These are phyloP conservation scores for Mytilinidion resinicola DNA, from an alignment of 495 filamentous ascomycete genomes.

Conservation along the genomic window DNA sequence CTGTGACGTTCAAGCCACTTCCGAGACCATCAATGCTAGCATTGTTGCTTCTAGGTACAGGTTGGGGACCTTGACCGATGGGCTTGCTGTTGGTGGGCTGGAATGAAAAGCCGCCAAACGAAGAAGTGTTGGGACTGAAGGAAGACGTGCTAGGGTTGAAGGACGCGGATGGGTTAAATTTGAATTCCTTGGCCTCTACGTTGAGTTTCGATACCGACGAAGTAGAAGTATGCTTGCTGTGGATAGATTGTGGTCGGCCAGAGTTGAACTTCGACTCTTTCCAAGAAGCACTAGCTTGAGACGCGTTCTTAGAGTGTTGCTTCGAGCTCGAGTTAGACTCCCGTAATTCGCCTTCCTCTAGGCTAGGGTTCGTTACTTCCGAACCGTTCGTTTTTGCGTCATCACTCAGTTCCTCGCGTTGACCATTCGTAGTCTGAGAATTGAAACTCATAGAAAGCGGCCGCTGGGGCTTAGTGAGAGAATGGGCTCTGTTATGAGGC, in stretches of 20 bases:
- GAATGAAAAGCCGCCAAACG: conserved; percentile 51
- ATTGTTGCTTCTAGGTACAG: conserved; percentile 14
- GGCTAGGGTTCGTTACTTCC: conserved; percentile 25
- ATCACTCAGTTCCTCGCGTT: conserved; percentile 19
- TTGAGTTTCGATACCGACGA: conserved; percentile 73
- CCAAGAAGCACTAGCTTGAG: conserved; percentile 47
- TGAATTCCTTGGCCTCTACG: conserved; percentile 81
- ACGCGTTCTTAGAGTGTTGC: conserved; percentile 23
- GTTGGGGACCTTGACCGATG: neutral
- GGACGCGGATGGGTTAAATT: conserved; percentile 60
- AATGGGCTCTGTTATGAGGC: conserved; percentile 50
- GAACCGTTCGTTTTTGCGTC: conserved; percentile 24
- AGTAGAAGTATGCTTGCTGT: conserved; percentile 54
- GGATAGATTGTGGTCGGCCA: conserved; percentile 22
- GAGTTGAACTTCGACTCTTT: conserved; percentile 37
- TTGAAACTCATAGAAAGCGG: conserved; percentile 17
- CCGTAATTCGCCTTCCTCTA: conserved; percentile 12
- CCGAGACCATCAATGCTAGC: conserved; percentile 25
- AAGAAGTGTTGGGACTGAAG: conserved; percentile 46
- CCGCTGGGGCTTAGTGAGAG: conserved; percentile 22
- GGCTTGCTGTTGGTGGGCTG: conserved; percentile 38
- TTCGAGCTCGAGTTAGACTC: conserved; percentile 11
- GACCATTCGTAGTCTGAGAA: conserved; percentile 13
- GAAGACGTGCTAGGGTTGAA: conserved; percentile 52
- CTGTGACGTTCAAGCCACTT: conserved; percentile 56